These are phyloP conservation scores for Globisporangium yorkense DNA, from an alignment of 352 stramenopile species.

Conservation along the genomic window DNA sequence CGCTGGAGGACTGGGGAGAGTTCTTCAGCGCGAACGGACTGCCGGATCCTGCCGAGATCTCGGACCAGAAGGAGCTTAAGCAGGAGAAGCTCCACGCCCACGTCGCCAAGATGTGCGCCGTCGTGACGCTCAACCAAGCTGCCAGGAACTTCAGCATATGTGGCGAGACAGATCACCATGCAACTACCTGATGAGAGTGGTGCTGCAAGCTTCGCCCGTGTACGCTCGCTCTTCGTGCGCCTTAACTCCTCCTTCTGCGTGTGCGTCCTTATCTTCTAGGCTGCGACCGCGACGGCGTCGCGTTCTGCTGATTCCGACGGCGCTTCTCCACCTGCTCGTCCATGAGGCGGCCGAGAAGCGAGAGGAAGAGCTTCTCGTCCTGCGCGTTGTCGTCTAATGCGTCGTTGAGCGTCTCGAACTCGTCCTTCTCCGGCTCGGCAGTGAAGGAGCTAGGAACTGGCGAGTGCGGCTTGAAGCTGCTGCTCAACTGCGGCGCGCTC, in stretches of 20 bases:
- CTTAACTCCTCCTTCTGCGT: background rate
- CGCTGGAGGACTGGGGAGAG: constrained; percentile 28
- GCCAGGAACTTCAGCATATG: constrained; percentile 18
- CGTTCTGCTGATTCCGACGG: constrained; percentile 16
- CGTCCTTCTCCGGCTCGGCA: constrained; percentile 53
- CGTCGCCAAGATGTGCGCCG: constrained; percentile 20
- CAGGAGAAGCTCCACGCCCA: constrained; percentile 18
- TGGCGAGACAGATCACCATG: background rate
- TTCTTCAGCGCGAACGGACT: constrained; percentile 39
- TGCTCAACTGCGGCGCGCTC: background rate
- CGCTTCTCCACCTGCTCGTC: constrained; percentile 55
- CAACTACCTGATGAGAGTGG: background rate
- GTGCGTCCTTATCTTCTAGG: background rate
- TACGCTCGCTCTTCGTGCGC: background rate
- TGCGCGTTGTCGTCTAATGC: constrained; percentile 47
- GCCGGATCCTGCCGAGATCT: constrained; percentile 22
- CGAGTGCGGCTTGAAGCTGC: constrained; percentile 1
- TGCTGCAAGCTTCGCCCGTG: background rate
- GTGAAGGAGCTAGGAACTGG: constrained; percentile 19
- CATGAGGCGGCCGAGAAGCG: constrained; percentile 51
- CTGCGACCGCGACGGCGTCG: constrained; percentile 5
- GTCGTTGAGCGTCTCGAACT: constrained; percentile 72
- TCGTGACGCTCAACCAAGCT: constrained; percentile 27
- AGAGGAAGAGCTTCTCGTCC: constrained; percentile 74
- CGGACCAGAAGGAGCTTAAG: constrained; percentile 18